Evolutionary conservation across 208 protist genomes (phyloP).

Genomic region (Vickermania spadyakhi): DNA sequence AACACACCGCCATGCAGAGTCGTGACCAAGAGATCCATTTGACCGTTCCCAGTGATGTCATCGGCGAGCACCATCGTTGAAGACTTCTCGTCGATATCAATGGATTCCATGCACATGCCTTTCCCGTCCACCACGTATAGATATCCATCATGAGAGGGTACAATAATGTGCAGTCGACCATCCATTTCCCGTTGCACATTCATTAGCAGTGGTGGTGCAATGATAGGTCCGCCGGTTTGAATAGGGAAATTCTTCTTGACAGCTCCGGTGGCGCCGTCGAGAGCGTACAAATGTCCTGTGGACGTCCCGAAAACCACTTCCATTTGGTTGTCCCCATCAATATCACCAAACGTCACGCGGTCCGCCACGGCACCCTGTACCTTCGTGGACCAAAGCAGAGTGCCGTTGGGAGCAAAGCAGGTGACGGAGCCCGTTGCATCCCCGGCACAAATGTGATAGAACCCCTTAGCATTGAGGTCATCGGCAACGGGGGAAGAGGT

Average conservation of each 20-base stretch:
- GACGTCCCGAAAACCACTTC: slow-evolving; percentile 84
- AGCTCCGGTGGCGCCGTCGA: slow-evolving; percentile 48
- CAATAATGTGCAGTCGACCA: slow-evolving; percentile 59
- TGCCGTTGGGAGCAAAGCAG: slow-evolving; percentile 63
- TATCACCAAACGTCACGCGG: slow-evolving; percentile 77
- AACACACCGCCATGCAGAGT: slow-evolving; percentile 85
- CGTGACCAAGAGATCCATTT: slow-evolving; percentile 84
- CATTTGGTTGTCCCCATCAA: slow-evolving; percentile 81
- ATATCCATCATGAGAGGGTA: slow-evolving; percentile 81
- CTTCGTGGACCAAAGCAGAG: slow-evolving; percentile 50
- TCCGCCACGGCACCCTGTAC: slow-evolving; percentile 57
- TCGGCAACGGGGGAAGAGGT: slow-evolving; percentile 55
- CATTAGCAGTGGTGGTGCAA: slow-evolving; percentile 55
- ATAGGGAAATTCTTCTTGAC: slow-evolving; percentile 62
- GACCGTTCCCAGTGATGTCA: slow-evolving; percentile 86
- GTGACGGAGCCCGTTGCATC: slow-evolving; percentile 82
- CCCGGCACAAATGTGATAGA: slow-evolving; percentile 76
- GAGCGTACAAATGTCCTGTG: slow-evolving; percentile 73
- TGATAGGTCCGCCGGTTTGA: slow-evolving; percentile 58
- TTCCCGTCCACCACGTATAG: slow-evolving; percentile 79
- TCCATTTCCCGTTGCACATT: slow-evolving; percentile 32
- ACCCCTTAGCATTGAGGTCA: slow-evolving; percentile 79
- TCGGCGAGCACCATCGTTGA: slow-evolving; percentile 85
- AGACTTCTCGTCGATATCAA: slow-evolving; percentile 89
- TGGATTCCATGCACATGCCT: slow-evolving; percentile 68